phyloP scores from a whole-genome alignment of 176 grass and related monocot genomes.

The Avena sativa region DNA sequence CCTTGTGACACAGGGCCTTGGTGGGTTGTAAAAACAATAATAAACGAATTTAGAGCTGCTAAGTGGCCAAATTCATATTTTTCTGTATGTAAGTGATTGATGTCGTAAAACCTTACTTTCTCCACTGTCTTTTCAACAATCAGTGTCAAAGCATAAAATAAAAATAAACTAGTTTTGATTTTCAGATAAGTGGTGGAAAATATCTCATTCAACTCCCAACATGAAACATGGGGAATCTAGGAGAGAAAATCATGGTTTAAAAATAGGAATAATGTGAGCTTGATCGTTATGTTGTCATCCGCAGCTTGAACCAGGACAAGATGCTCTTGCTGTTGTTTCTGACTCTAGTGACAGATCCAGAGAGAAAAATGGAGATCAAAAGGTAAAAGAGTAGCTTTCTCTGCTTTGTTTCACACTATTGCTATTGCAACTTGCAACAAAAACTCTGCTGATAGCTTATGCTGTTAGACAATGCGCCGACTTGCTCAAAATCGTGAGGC shows the following conservation, averaged over 20 bases:
- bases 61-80: constrained; percentile 4
- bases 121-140: not conserved
- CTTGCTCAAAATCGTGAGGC: constrained; percentile 99
- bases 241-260: constrained; percentile 10
- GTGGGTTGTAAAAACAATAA: constrained; percentile 3
- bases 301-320: constrained; percentile 69
- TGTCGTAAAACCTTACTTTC: not conserved
- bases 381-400: constrained; percentile 55
- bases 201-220: not conserved
- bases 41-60: constrained; percentile 1
- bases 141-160: not conserved
- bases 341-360: constrained; percentile 95
- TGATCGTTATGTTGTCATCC: constrained; percentile 47
- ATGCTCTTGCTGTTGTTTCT: constrained; percentile 53
- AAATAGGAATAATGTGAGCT: constrained; percentile 26
- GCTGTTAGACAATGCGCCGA: constrained; percentile 70
- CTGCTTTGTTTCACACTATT: not conserved
- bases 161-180: constrained; percentile 19
- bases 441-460: constrained; percentile 49
- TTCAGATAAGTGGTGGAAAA: constrained; percentile 5
- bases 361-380: constrained; percentile 83
- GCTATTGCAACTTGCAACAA: not conserved
- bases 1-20: not conserved
- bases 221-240: constrained; percentile 16
- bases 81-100: not conserved